Conservation (phyloP, 768 basidiomycete species). For the Lepiota brunneoincarnata region DNA sequence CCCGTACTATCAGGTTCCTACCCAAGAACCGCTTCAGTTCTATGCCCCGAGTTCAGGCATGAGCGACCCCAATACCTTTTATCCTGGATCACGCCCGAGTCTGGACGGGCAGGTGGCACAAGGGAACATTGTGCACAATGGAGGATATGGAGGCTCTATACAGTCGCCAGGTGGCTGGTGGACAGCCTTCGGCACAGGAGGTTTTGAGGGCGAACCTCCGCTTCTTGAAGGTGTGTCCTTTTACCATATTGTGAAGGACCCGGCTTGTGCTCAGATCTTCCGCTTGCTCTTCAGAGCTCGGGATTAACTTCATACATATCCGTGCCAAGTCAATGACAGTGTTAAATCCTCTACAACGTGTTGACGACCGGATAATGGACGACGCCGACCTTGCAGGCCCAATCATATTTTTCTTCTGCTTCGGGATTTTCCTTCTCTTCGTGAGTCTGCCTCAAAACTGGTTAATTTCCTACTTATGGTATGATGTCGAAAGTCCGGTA, state of each 20-base stretch:
- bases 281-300: slow-evolving; percentile 63
- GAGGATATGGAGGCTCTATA: slow-evolving; percentile 43
- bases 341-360: slow-evolving; percentile 81
- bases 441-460: slow-evolving; percentile 46
- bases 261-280: not conserved
- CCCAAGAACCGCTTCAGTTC: slow-evolving; percentile 71
- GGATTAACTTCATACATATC: slow-evolving; percentile 97
- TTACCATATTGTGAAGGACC: not conserved
- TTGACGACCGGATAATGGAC: slow-evolving; percentile 96
- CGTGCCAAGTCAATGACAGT: slow-evolving; percentile 92
- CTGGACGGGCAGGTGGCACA: slow-evolving; percentile 69
- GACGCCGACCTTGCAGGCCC: slow-evolving; percentile 98
- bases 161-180: slow-evolving; percentile 81
- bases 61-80: slow-evolving; percentile 57
- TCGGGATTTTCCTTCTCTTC: slow-evolving; percentile 88
- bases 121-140: slow-evolving; percentile 10
- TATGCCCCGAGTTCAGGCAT: slow-evolving; percentile 54
- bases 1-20: slow-evolving; percentile 53
- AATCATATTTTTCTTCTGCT: slow-evolving; percentile 91
- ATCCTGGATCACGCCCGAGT: slow-evolving; percentile 67
- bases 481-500: slow-evolving; percentile 71
- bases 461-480: slow-evolving; percentile 9
- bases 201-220: slow-evolving; percentile 94
- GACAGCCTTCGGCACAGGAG: slow-evolving; percentile 95
- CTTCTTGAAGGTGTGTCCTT: slow-evolving; percentile 78